A percentile compares a stretch with the other conserved stretches of the same genome.
phyloP scores from a whole-genome alignment of 192 early-diverging fungal species.

The Spizellomyces sp. region DNA sequence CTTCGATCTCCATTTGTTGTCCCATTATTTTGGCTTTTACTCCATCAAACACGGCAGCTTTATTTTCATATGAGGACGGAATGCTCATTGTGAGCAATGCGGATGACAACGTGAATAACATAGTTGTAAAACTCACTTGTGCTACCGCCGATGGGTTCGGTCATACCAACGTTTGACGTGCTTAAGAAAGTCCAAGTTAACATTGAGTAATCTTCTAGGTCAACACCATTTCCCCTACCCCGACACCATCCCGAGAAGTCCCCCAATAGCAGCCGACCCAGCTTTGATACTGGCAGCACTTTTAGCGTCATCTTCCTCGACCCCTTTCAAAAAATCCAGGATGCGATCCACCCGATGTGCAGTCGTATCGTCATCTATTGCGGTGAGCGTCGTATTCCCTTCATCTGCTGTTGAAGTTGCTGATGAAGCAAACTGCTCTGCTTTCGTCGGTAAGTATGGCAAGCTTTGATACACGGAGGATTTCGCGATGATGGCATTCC shows the following conservation, averaged over 20 bases:
- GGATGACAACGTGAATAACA: too few species aligned
- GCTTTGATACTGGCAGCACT: constrained; percentile 15
- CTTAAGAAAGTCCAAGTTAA: too few species aligned
- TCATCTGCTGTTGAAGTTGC: too few species aligned
- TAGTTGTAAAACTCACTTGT: too few species aligned
- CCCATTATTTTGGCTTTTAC: constrained; percentile 58
- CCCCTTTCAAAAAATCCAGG: constrained; percentile 50
- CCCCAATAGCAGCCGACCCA: not conserved
- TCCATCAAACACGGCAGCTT: constrained; percentile 54
- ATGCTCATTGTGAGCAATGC: not conserved
- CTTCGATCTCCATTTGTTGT: constrained; percentile 58
- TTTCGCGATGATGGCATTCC: too few species aligned
- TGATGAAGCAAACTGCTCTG: too few species aligned
- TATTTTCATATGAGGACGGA: not conserved
- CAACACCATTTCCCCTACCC: too few species aligned
- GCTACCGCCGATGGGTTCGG: too few species aligned
- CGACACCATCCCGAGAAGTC: not conserved
- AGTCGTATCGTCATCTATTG: constrained; percentile 22
- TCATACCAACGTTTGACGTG: too few species aligned
- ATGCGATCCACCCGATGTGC: constrained; percentile 50
- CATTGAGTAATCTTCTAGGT: too few species aligned
- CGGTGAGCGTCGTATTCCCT: not conserved
- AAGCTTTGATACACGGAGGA: too few species aligned
- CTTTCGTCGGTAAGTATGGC: too few species aligned
- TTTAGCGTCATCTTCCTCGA: constrained; percentile 40